Evolutionary conservation across 2,329 filamentous ascomycete species (phyloP).

Genomic region (Trichothecium sympodiale): DNA sequence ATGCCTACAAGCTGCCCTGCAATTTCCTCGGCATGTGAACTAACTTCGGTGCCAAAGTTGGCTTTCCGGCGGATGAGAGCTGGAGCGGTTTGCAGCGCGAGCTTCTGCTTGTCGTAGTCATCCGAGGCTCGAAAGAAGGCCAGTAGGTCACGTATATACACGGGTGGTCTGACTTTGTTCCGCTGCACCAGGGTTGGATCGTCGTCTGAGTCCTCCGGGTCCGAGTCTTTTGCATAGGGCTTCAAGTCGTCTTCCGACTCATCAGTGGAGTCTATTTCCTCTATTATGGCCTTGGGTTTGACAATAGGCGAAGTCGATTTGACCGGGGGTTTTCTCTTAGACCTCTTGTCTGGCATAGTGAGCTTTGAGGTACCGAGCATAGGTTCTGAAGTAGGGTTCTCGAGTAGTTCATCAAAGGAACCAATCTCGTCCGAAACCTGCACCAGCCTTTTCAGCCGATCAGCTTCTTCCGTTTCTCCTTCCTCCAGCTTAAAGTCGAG

Average conservation of each 20-base stretch:
- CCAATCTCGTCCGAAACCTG: conserved; percentile 53
- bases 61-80: conserved; percentile 78
- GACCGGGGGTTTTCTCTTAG: conserved; percentile 14
- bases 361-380: neutral
- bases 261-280: conserved; percentile 51
- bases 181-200: conserved; percentile 79
- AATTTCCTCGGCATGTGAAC: conserved; percentile 72
- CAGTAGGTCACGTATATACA: conserved; percentile 84
- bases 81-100: conserved; percentile 69
- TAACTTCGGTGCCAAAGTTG: conserved; percentile 78
- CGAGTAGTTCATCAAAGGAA: conserved; percentile 27
- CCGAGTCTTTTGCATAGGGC: conserved; percentile 77
- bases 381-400: conserved; percentile 2
- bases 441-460: conserved; percentile 62
- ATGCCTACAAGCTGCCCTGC: conserved; percentile 67
- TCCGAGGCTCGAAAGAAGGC: conserved; percentile 69
- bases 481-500: conserved; percentile 82
- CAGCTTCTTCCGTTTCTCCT: conserved; percentile 58
- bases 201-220: conserved; percentile 84
- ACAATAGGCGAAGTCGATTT: conserved; percentile 9
- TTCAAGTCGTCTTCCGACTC: conserved; percentile 53
- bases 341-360: neutral
- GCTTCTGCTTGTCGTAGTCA: conserved; percentile 70
- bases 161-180: conserved; percentile 72
- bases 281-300: conserved; percentile 39